Conservation (phyloP, 176 grass and related monocot genomes). For the Bothriochloa decipiens region DNA sequence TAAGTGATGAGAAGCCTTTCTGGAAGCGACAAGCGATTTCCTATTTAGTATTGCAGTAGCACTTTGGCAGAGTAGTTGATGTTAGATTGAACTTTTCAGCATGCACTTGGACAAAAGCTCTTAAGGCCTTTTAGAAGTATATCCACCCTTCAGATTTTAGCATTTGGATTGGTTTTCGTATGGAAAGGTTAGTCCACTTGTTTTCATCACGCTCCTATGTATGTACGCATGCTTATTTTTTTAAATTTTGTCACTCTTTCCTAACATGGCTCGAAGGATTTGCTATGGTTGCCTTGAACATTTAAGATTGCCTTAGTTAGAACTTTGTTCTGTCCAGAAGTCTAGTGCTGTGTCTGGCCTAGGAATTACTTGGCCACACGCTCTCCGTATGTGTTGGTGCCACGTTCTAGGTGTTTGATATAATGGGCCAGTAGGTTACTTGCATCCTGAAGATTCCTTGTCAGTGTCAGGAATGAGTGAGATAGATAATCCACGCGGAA, state of each 20-base stretch:
- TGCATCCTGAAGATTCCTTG: background rate
- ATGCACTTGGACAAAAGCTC: conserved; percentile 26
- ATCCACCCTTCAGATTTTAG: conserved; percentile 9
- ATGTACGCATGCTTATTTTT: background rate
- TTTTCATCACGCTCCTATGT: conserved; percentile 15
- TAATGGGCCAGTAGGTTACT: background rate
- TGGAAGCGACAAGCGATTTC: background rate
- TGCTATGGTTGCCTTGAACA: background rate
- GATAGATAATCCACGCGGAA: conserved; percentile 2
- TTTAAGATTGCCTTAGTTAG: conserved; percentile 1
- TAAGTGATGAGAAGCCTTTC: conserved; percentile 1
- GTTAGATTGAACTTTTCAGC: conserved; percentile 22
- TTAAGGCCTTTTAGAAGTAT: conserved; percentile 18
- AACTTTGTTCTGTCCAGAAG: conserved; percentile 11
- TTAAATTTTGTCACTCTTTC: background rate
- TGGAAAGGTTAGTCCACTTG: background rate
- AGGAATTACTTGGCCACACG: background rate
- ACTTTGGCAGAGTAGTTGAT: conserved; percentile 26
- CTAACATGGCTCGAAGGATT: conserved; percentile 17
- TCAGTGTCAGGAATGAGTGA: background rate
- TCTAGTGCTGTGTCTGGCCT: background rate
- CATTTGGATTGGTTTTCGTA: background rate
- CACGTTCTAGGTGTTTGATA: background rate
- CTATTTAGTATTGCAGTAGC: background rate
- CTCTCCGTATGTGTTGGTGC: background rate